Evolutionary conservation across 768 basidiomycete genomes (phyloP), one percentile per base, ranked within the genome.

Genomic region (Tulasnella sp.): DNA sequence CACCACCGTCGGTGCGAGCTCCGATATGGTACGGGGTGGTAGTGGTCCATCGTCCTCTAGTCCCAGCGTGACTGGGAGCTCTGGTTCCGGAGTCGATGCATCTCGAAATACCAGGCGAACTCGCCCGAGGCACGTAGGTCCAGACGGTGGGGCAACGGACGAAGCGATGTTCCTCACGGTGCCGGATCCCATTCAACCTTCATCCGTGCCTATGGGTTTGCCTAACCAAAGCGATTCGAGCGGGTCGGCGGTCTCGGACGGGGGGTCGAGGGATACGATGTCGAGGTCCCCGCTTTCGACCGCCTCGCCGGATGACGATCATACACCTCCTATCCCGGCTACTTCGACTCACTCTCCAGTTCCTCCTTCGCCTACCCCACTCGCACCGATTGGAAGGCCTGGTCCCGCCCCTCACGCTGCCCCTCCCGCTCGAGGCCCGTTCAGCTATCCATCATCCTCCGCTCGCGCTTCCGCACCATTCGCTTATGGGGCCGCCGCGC

Each of bases 361-460:
- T 31, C 58, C 58, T 1, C 15, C 11, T 34, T 64, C 58, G 29
- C 58, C 58, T 64, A 15, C 29, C 31, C 58, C 58, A 1, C 29
- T 64, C 11, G 58, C 58, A 19, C 58, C 58, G 29, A 11, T 64
- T 25, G 31, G 58, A 2, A 64, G 58, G 11, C 58, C 58, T 4
- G 58, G 58, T 64, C 58, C 58, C 0, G 11, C 58, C 5, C 58
- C 58, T 39, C 69, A 31, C n/a, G 29, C 25, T 68, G 39, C 72
- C 0, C 64, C 77, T 29, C 54, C 37, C 7, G 7, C 64, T 0
- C 40, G 64, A 36, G 72, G 72, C 2, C 77, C 77, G 29, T 77
- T 77, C 72, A 54, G 68, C 64, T 77, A 67, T 7, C 52, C 54
- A 45, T 64, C 64, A 38, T 19, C 71, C 31, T 38, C 71, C 1